Evolutionary conservation across 2,329 filamentous ascomycete genomes (phyloP).

Genomic region (Zarea fungicola): DNA sequence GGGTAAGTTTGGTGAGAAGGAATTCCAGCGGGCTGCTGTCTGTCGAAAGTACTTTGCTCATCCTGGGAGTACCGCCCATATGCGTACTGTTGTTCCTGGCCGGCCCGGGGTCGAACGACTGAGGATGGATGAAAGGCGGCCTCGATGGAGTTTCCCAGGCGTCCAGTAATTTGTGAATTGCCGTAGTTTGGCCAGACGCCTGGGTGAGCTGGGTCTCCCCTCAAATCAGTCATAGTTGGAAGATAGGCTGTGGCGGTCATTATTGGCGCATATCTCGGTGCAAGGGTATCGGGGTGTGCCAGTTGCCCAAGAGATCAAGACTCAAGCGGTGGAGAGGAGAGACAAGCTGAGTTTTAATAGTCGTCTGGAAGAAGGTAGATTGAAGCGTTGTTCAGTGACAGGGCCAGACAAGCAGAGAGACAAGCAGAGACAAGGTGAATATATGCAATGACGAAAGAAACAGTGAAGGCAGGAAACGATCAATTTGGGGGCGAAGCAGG

Average conservation of each 20-base stretch:
- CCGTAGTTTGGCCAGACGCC: conserved; percentile 55
- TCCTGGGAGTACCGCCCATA: conserved; percentile 52
- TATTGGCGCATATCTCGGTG: conserved; percentile 49
- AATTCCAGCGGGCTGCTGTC: conserved; percentile 44
- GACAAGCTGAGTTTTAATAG: too few species aligned
- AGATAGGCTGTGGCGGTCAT: conserved; percentile 57
- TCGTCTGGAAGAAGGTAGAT: too few species aligned
- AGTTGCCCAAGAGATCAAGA: not conserved
- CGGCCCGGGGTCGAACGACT: conserved; percentile 43
- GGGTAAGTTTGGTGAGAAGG: conserved; percentile 48
- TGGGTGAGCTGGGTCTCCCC: conserved; percentile 52
- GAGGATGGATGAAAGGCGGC: conserved; percentile 41
- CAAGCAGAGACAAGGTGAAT: not conserved
- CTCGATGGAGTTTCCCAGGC: conserved; percentile 48
- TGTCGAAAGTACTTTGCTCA: conserved; percentile 49
- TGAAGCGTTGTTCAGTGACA: too few species aligned
- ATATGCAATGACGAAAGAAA: conserved; percentile 6
- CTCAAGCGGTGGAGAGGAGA: not conserved
- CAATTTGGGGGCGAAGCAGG: conserved; percentile 13
- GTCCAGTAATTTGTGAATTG: conserved; percentile 48
- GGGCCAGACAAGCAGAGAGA: not conserved
- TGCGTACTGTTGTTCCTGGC: conserved; percentile 43
- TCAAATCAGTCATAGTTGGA: conserved; percentile 59
- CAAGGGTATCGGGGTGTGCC: not conserved
- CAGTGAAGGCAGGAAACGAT: conserved; percentile 7